A percentile compares a stretch with the other conserved stretches of the same genome.
phyloP scores from a whole-genome alignment of 2,329 filamentous ascomycete genomes.

The Xylariaceae sp. region DNA sequence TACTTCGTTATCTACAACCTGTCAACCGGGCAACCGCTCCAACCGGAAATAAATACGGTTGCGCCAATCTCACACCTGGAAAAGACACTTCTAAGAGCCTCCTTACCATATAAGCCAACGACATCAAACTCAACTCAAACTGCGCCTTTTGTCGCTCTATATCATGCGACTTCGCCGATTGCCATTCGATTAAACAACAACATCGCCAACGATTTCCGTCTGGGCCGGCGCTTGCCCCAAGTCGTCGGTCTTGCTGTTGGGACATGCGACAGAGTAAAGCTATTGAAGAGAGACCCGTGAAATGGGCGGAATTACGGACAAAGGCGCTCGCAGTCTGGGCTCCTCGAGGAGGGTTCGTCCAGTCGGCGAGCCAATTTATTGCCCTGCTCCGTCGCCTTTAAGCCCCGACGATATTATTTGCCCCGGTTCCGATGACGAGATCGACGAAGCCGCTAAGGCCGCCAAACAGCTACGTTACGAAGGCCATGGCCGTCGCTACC shows the following conservation, averaged over 20 bases:
- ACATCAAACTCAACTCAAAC: not conserved
- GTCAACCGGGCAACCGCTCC: slow-evolving; percentile 10
- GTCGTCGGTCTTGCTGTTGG: not conserved
- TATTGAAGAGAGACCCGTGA: slow-evolving; percentile 3
- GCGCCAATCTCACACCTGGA: not conserved
- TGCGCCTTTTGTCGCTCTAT: not conserved
- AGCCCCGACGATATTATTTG: slow-evolving; percentile 45
- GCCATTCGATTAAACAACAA: too few species aligned
- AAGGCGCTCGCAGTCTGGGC: slow-evolving; percentile 12
- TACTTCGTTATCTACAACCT: not conserved
- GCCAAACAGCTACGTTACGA: slow-evolving; percentile 54
- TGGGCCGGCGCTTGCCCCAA: not conserved
- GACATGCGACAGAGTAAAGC: slow-evolving; percentile 5
- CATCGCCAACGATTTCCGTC: not conserved
- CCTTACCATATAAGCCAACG: not conserved
- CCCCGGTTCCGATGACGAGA: slow-evolving; percentile 52
- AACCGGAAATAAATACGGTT: not conserved
- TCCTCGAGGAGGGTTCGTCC: slow-evolving; percentile 26
- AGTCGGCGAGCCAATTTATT: slow-evolving; percentile 41
- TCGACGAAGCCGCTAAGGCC: slow-evolving; percentile 42
- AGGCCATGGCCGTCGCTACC: slow-evolving; percentile 50
- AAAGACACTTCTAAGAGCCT: not conserved
- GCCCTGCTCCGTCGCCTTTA: slow-evolving; percentile 34
- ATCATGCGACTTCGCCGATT: not conserved
- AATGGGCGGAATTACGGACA: slow-evolving; percentile 20